Base-by-base conservation (phyloP, 768 basidiomycete genomes). In the Pleurotus tuber-regium region DNA sequence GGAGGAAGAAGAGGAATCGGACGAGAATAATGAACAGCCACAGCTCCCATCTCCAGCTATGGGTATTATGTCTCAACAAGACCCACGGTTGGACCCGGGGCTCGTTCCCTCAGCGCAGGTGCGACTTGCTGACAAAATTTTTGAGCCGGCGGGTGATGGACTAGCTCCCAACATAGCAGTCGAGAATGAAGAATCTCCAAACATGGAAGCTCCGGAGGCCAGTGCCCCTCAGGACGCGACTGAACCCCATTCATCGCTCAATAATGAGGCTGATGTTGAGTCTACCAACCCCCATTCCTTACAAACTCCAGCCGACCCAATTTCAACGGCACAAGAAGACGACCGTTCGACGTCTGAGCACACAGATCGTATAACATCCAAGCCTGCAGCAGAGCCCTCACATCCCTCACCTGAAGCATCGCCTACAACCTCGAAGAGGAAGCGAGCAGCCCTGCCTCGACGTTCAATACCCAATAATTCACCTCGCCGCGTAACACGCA, bases 401-500 rank as follows among this genome's bases (percentile, higher is more conserved):
- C n/a, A n/a, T n/a, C n/a, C n/a, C n/a, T n/a, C 35, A 16, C 35
- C 35, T 38, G n/a, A 39, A 10, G 31, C 52, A 11, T 9, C n/a
- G 4, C 5, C 55, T 9, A 54, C 53, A 19, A 28, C 52, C 38
- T 35, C 53, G 14, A 57, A 33, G 16, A 58, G 54, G 18, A 62
- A 61, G 49, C 14, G 51, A 5, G 54, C 52, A 14, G 50, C 50
- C 14, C 43, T 56, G 4, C 69, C 66, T 51, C 57, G 64, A 39
- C 52, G 62, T 21, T 62, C 66, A 25, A 51, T 56, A 8, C 43
- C 61, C n/a, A 54, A 60, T 14, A 47, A 58, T 18, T 51, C 61
- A 19, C 58, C 60, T 8, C 54, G 52, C 47, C 67, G 71, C 18
- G 62, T 71, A 24, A 73, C 73, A 10, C 66, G 73, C 31, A 74